Evolutionary conservation across 257 asterid species (phyloP).

Genomic region (Paulownia fortunei): DNA sequence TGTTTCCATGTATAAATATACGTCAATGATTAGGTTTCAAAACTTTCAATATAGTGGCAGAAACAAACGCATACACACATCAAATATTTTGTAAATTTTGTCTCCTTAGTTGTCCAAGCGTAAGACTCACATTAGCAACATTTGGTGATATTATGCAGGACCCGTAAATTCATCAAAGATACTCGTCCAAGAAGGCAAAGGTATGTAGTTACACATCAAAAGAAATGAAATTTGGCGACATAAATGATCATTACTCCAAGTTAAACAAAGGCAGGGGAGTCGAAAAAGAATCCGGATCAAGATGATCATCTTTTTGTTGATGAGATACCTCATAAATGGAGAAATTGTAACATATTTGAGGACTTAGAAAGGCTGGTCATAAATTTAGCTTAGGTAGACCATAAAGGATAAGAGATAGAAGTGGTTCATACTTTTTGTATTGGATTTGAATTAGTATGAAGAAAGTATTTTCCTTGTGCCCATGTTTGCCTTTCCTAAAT

Average conservation of each 20-base stretch:
- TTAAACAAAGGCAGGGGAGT: background rate
- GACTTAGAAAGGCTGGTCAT: background rate
- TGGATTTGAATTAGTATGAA: no score
- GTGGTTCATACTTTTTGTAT: no score
- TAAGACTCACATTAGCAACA: background rate
- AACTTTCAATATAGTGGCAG: no score
- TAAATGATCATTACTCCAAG: background rate
- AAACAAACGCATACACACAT: no score
- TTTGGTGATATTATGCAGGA: background rate
- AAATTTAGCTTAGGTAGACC: conserved; percentile 6
- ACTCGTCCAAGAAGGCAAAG: background rate
- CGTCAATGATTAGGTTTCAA: no score
- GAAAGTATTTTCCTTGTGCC: no score
- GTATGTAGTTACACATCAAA: background rate
- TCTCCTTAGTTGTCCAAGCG: no score
- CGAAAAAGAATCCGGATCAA: background rate
- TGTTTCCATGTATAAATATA: no score
- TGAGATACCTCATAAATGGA: background rate
- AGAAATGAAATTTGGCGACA: background rate
- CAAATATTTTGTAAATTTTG: no score
- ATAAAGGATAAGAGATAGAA: conserved; percentile 12
- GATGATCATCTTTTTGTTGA: background rate
- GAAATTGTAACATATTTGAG: conserved; percentile 22
- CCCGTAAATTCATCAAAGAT: background rate
- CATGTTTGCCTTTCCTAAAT: no score